Percentiles rank a stretch among this genome's conserved stretches.
Conservation (phyloP, 1,139 yeast species). For the Blastobotrys elegans region DNA sequence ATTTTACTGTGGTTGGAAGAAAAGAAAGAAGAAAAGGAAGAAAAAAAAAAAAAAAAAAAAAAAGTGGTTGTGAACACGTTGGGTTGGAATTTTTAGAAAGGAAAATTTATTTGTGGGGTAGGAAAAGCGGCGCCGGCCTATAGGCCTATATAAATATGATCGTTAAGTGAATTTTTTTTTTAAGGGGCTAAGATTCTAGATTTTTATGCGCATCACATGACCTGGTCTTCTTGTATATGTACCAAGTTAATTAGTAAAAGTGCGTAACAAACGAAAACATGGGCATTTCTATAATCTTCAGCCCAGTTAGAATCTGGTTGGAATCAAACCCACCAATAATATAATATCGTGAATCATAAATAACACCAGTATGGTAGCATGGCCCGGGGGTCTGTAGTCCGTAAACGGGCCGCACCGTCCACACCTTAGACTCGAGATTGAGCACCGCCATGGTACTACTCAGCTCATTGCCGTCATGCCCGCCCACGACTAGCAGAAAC, state of each 20-base stretch:
- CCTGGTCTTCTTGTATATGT: too few relatives aligned
- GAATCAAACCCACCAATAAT: constrained; percentile 24
- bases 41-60: constrained; percentile 5
- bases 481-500: constrained; percentile 22
- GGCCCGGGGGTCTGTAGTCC: constrained; percentile 23
- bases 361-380: constrained; percentile 22
- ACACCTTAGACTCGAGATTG: constrained; percentile 17
- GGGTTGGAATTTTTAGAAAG: neutral
- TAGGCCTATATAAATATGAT: too few relatives aligned
- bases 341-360: constrained; percentile 21
- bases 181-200: too few relatives aligned
- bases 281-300: constrained; percentile 25
- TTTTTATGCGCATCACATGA: too few relatives aligned
- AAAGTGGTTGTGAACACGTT: neutral
- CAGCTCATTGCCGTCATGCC: constrained; percentile 24
- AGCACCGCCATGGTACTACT: constrained; percentile 18
- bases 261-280: constrained; percentile 1
- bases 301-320: constrained; percentile 20
- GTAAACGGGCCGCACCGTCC: constrained; percentile 21
- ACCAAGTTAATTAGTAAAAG: too few relatives aligned
- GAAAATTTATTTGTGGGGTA: neutral
- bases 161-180: too few relatives aligned
- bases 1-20: neutral
- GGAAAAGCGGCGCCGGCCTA: too few relatives aligned
- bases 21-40: neutral